Evolutionary conservation across 805 yeast species (phyloP).

Genomic region (Scheffersomyces amazonensis): DNA sequence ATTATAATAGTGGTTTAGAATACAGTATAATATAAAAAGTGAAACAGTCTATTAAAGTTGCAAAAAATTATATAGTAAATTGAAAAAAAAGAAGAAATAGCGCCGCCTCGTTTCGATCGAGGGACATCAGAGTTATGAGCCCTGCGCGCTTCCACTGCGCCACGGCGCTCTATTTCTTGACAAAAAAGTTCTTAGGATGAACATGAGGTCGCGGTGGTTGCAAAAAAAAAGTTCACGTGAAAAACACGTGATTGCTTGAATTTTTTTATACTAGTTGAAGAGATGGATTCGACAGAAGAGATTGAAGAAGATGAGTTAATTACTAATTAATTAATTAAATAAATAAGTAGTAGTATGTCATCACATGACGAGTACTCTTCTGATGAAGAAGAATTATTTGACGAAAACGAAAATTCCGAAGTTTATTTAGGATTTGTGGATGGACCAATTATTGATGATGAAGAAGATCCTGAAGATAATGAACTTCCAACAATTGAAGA

Average conservation of each 20-base stretch:
- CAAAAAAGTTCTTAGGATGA: background rate
- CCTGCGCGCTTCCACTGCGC: conserved; percentile 99
- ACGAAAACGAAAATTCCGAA: conserved; percentile 25
- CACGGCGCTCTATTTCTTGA: conserved; percentile 66
- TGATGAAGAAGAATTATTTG: conserved; percentile 35
- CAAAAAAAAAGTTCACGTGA: too few species aligned
- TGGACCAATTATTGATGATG: conserved; percentile 45
- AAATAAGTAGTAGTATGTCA: too few species aligned
- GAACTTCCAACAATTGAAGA: conserved; percentile 46
- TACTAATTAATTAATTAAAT: background rate
- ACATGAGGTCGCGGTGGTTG: too few species aligned
- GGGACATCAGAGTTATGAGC: conserved; percentile 99
- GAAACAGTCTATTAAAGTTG: too few species aligned
- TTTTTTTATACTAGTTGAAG: too few species aligned
- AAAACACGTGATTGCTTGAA: background rate
- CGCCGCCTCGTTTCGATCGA: conserved; percentile 97
- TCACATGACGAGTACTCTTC: conserved; percentile 51
- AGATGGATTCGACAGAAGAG: too few species aligned
- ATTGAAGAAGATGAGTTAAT: background rate
- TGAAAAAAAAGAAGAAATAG: conserved; percentile 47
- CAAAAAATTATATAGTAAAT: too few species aligned
- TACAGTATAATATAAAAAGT: too few species aligned
- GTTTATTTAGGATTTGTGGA: conserved; percentile 67
- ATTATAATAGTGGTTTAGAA: too few species aligned
- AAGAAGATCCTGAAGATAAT: conserved; percentile 35